Base-by-base conservation (phyloP, 2,329 filamentous ascomycete species). In the Apiospora aurea region DNA sequence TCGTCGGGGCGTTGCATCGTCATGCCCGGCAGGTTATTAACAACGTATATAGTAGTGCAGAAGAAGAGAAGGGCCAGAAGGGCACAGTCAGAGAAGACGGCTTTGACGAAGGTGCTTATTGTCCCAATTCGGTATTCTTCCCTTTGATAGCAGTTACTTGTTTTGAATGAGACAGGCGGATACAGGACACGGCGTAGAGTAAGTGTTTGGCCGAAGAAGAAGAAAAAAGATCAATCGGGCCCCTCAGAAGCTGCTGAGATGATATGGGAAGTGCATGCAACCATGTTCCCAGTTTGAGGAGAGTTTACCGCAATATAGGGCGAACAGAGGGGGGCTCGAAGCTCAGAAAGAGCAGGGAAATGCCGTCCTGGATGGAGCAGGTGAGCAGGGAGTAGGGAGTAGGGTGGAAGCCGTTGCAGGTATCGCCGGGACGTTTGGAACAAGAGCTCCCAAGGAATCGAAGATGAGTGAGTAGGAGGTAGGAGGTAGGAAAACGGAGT, bases 201-300 rank as follows among this genome's bases (percentile, higher is more conserved):
- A 41, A 10, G 29, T 24, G 57, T 64, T n/a, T 41, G 57, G 57
- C 57, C 57, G 34, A 64, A 34, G 41, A 64, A 34, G 34, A 64
- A 34, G 41, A 64, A 34, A 64, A 38, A 38, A 38, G 34, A n/a
- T 64, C 57, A 64, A 64, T 64, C 57, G 18, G 57, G 57, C 57
- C 57, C 57, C 57, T 64, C 57, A 64, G 57, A 49, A 49, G 46
- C 21, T 29, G 57, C 34, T 64, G 29, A 64, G 57, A 64, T 64
- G 34, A 18, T 41, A 64, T 64, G 57, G 57, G 8, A 41, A 34
- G 34, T 64, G 57, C 57, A 41, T 41, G 34, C 57, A 64, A 64
- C 57, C 57, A 64, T 64, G 57, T 64, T 64, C 57, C 57, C 57
- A 64, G 57, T 61, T 61, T 38, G 53, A 38, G 14, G 16, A 61